Conservation (phyloP, 768 basidiomycete genomes). For the Phylloporus sp. region DNA sequence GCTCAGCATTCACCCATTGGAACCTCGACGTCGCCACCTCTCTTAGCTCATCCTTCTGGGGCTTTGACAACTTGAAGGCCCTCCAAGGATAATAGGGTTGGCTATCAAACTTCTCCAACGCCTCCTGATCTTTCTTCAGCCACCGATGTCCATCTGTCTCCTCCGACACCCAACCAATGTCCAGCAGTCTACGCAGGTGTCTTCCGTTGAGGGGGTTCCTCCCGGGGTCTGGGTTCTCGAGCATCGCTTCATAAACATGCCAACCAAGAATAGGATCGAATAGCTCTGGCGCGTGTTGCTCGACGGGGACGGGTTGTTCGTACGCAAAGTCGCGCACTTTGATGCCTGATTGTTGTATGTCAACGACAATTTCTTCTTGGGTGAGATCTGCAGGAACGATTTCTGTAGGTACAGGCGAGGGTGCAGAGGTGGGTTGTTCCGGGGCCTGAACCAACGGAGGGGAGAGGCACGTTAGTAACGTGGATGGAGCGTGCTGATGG, state of each 20-base stretch:
- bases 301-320: conserved; percentile 15
- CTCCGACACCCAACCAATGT: conserved; percentile 26
- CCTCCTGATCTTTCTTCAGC: conserved; percentile 23
- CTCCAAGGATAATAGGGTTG: conserved; percentile 26
- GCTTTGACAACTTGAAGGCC: conserved; percentile 19
- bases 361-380: conserved; percentile 30
- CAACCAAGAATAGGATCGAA: conserved; percentile 30
- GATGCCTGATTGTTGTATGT: conserved; percentile 26
- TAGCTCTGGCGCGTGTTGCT: conserved; percentile 21
- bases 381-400: conserved; percentile 32
- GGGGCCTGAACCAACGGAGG: conserved; percentile 4
- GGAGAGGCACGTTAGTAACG: conserved; percentile 6
- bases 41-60: conserved; percentile 23
- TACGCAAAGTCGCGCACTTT: conserved; percentile 32
- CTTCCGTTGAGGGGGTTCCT: conserved; percentile 21
- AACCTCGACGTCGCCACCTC: conserved; percentile 26
- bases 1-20: conserved; percentile 30
- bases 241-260: conserved; percentile 27
- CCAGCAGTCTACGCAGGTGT: conserved; percentile 27
- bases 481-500: not conserved
- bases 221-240: conserved; percentile 16
- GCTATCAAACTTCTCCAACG: conserved; percentile 24
- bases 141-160: conserved; percentile 22
- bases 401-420: conserved; percentile 31
- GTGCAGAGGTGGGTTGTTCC: conserved; percentile 17